phyloP scores from a whole-genome alignment of 169 alveolate genomes.

The Plasmodium malariae region DNA sequence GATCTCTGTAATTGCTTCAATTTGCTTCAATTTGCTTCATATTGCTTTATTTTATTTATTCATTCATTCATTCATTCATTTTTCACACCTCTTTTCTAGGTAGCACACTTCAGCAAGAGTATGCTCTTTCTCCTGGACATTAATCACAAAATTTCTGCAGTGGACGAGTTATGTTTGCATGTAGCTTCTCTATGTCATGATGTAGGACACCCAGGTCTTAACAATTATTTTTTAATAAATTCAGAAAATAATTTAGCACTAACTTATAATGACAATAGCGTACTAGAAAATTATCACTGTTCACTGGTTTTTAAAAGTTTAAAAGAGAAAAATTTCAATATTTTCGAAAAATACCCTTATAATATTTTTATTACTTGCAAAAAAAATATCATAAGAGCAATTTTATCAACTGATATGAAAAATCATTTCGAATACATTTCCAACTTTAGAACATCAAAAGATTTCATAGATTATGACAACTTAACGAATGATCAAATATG shows the following conservation, averaged over 20 bases:
- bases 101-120: constrained; percentile 68
- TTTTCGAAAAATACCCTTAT: constrained; percentile 72
- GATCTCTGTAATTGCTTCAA: not conserved
- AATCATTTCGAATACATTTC: constrained; percentile 93
- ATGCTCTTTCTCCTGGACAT: constrained; percentile 60
- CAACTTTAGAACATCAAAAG: constrained; percentile 84
- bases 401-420: constrained; percentile 95
- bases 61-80: not conserved
- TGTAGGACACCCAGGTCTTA: constrained; percentile 94
- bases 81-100: not conserved
- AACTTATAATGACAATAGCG: constrained; percentile 93
- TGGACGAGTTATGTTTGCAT: constrained; percentile 62
- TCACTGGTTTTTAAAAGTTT: constrained; percentile 88
- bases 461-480: constrained; percentile 77
- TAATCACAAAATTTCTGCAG: constrained; percentile 50
- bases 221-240: constrained; percentile 87
- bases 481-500: constrained; percentile 86
- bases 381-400: constrained; percentile 91
- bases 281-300: constrained; percentile 94
- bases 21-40: not conserved
- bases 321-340: constrained; percentile 60
- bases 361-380: constrained; percentile 77
- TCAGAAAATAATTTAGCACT: constrained; percentile 90
- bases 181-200: constrained; percentile 91
- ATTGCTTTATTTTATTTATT: not conserved